A percentile compares a stretch with the other conserved stretches of the same genome.
Conservation (phyloP, 495 filamentous ascomycete genomes). For the Aspergillus haitiensis region DNA sequence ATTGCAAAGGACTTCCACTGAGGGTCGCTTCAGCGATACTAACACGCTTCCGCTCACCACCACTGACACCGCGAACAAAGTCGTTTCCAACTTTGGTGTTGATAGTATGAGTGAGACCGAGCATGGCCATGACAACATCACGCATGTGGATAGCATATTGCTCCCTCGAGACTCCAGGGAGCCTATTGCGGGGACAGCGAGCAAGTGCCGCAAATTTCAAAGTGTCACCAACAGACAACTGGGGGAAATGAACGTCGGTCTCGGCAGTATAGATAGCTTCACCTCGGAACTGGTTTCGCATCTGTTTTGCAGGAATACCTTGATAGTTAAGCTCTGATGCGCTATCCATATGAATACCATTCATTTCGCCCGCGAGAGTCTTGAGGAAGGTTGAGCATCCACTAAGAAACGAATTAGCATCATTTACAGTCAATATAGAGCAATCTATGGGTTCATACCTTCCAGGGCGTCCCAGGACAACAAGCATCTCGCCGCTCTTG, state of each 20-base stretch:
- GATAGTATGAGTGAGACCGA: constrained; percentile 60
- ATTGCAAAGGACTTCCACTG: constrained; percentile 70
- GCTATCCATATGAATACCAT: constrained; percentile 66
- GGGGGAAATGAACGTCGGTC: constrained; percentile 67
- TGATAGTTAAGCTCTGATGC: constrained; percentile 68
- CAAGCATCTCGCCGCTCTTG: constrained; percentile 74
- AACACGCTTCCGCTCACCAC: constrained; percentile 64
- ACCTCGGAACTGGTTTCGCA: constrained; percentile 69
- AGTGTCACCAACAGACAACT: constrained; percentile 66
- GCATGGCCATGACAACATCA: constrained; percentile 63
- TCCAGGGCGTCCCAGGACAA: constrained; percentile 76
- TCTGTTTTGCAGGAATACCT: constrained; percentile 69
- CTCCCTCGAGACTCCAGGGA: constrained; percentile 48
- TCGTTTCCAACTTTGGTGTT: constrained; percentile 67
- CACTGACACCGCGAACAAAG: constrained; percentile 79
- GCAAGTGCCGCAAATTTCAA: constrained; percentile 61
- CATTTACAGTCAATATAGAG: background rate
- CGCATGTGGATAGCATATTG: constrained; percentile 53
- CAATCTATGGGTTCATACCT: constrained; percentile 24
- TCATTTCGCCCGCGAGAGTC: constrained; percentile 66
- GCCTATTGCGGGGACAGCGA: constrained; percentile 49
- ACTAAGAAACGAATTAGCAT: constrained; percentile 29
- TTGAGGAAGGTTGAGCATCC: constrained; percentile 76
- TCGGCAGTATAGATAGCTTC: constrained; percentile 65
- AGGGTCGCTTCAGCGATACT: constrained; percentile 63